phyloP scores from a whole-genome alignment of 163 green algal species.

The Chloroidium sp. region DNA sequence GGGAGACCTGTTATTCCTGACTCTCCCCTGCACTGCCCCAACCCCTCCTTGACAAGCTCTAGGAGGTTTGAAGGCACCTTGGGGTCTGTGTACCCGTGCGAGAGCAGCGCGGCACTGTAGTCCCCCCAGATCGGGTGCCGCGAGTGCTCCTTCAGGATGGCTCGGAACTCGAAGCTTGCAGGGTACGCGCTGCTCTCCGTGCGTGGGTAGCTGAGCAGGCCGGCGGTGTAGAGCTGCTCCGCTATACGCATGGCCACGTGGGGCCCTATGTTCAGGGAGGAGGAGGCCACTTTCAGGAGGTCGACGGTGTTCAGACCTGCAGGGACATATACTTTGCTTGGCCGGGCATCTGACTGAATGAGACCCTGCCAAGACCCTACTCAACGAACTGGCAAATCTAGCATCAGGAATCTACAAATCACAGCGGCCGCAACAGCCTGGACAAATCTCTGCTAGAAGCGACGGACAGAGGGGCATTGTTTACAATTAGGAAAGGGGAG shows the following conservation, averaged over 20 bases:
- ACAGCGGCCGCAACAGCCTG: no score
- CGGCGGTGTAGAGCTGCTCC: slow-evolving; percentile 71
- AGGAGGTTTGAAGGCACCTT: slow-evolving; percentile 23
- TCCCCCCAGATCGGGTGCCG: slow-evolving; percentile 60
- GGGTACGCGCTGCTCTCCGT: slow-evolving; percentile 75
- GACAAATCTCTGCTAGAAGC: no score
- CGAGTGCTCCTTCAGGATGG: slow-evolving; percentile 35
- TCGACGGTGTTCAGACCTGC: slow-evolving; percentile 72
- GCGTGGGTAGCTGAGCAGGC: slow-evolving; percentile 70
- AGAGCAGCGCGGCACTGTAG: slow-evolving; percentile 48
- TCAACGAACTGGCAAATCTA: no score
- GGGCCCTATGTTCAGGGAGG: slow-evolving; percentile 51
- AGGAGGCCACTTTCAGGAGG: slow-evolving; percentile 61
- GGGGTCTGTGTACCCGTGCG: slow-evolving; percentile 25
- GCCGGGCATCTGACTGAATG: no score
- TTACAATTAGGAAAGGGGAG: no score
- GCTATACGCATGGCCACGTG: slow-evolving; percentile 63
- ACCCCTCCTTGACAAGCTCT: no score
- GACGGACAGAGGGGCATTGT: no score
- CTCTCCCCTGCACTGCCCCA: no score
- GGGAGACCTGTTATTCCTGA: no score
- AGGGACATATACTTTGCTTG: no score
- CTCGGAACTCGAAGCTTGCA: slow-evolving; percentile 59
- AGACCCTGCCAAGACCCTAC: no score
- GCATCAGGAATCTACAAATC: no score